These are phyloP conservation scores for Cutaneotrichosporon sp. DNA, from an alignment of 1,284 basidiomycete species.

Conservation along the genomic window DNA sequence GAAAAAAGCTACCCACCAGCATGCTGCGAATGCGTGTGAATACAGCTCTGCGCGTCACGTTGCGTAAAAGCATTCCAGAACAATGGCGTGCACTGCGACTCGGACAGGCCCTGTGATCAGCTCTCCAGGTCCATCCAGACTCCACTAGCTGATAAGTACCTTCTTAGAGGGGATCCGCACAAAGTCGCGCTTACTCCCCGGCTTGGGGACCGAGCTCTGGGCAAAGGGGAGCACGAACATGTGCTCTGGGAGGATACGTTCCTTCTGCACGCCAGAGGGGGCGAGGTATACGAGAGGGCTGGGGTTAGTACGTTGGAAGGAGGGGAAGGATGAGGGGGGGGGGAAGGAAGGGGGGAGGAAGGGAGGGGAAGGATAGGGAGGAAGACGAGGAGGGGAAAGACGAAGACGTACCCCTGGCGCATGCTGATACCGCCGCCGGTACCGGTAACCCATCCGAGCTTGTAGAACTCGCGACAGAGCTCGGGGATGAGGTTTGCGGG, in stretches of 20 bases:
- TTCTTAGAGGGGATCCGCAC: slow-evolving; percentile 66
- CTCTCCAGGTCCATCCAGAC: neutral
- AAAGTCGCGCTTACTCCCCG: slow-evolving; percentile 67
- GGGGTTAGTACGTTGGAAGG: slow-evolving; percentile 8
- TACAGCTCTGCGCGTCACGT: slow-evolving; percentile 70
- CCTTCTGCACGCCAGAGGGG: slow-evolving; percentile 83
- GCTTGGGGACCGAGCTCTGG: slow-evolving; percentile 60
- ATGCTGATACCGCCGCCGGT: slow-evolving; percentile 67
- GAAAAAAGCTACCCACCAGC: slow-evolving; percentile 53
- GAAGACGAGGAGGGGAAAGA: neutral
- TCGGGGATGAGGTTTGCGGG: slow-evolving; percentile 80
- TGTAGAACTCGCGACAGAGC: slow-evolving; percentile 61
- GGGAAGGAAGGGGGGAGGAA: neutral
- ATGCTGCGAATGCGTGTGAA: slow-evolving; percentile 82
- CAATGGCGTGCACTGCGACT: slow-evolving; percentile 80
- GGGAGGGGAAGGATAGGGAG: neutral
- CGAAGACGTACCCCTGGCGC: slow-evolving; percentile 60
- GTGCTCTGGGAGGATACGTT: slow-evolving; percentile 71
- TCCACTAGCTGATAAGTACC: slow-evolving; percentile 20
- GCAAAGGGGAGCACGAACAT: slow-evolving; percentile 83
- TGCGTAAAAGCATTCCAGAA: slow-evolving; percentile 86
- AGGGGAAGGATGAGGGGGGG: neutral
- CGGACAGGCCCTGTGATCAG: slow-evolving; percentile 59
- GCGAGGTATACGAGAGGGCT: slow-evolving; percentile 80
- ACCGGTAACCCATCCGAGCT: slow-evolving; percentile 63